Evolutionary conservation across 495 filamentous ascomycete species (phyloP).

Genomic region (Xylaria grammica): DNA sequence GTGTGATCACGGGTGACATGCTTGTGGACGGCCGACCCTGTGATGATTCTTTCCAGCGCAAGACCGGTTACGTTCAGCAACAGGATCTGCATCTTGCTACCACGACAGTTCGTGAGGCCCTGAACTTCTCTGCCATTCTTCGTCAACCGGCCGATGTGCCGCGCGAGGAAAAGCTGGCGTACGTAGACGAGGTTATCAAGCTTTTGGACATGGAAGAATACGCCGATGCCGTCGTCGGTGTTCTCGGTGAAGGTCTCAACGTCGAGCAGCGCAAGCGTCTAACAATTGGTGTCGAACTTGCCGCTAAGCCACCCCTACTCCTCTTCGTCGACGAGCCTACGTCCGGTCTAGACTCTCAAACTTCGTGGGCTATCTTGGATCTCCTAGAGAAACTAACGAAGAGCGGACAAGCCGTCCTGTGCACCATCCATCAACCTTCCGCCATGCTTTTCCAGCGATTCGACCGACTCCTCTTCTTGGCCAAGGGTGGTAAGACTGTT

Average conservation of each 20-base stretch:
- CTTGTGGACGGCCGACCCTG: constrained; percentile 77
- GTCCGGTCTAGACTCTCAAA: constrained; percentile 83
- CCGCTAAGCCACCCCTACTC: constrained; percentile 85
- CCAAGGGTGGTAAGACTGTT: constrained; percentile 79
- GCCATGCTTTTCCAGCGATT: constrained; percentile 92
- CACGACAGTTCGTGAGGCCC: constrained; percentile 83
- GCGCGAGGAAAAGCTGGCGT: constrained; percentile 76
- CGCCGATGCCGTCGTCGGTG: constrained; percentile 85
- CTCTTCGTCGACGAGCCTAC: constrained; percentile 93
- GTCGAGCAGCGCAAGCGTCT: constrained; percentile 90
- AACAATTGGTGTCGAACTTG: constrained; percentile 91
- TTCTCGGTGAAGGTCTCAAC: constrained; percentile 87
- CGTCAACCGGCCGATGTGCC: constrained; percentile 77
- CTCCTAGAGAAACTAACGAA: constrained; percentile 82
- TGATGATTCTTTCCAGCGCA: constrained; percentile 85
- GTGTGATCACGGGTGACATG: constrained; percentile 85
- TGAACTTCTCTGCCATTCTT: constrained; percentile 82
- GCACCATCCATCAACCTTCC: constrained; percentile 92
- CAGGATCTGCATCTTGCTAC: constrained; percentile 91
- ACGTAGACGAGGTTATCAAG: constrained; percentile 90
- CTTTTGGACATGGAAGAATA: constrained; percentile 88
- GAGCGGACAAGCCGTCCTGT: constrained; percentile 84
- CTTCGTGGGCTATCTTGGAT: constrained; percentile 81
- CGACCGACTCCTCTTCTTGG: constrained; percentile 83
- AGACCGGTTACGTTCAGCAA: constrained; percentile 95